Base-by-base conservation (phyloP, 768 basidiomycete species). In the Suillus spraguei region DNA sequence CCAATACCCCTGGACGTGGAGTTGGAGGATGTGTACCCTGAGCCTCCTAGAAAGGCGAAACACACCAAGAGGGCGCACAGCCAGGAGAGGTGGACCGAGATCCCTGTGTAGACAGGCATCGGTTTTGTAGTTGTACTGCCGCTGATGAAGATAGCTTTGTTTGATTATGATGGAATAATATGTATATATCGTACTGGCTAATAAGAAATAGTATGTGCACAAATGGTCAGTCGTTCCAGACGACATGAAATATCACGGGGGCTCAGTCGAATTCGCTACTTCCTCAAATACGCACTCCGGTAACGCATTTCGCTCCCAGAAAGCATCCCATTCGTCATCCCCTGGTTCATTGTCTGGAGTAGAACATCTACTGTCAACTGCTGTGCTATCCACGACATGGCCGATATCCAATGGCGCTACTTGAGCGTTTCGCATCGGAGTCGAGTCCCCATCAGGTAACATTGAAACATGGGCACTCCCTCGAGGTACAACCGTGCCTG, bases 291-390 rank as follows among this genome's bases (percentile, higher is more conserved):
- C 68, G 49, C 79, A 79, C n/a, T 81, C 78, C 33, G 79, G 74
- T 52, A 81, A 71, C 28, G 76, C 70, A 55, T 83, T 79, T 39
- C 75, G 72, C 49, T 73, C 76, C 81, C 81, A 83, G 61, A 78
- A 81, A 59, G 65, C 68, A 22, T 83, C 81, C 84, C 85, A 85
- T 63, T 85, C 81, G 64, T 83, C 82, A 50, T 75, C 72, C 32
- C 72, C 71, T 10, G 70, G 66, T 46, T 71, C 64, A 49, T 60
- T 72, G 71, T 62, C 74, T 68, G 64, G 74, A 66, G 67, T 70
- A 60, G 33, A 58, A 55, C 65, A 58, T 60, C 59, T 65, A 38
- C 46, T 63, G 28, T 67, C 69, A 4, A 64, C 22, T 46, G 69
- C 64, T 17, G 67, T 67, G 52, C 36, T 64, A 49, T 80, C 75